Evolutionary conservation across 1,284 basidiomycete species (phyloP).

Genomic region (Heterobasidion occidentale): DNA sequence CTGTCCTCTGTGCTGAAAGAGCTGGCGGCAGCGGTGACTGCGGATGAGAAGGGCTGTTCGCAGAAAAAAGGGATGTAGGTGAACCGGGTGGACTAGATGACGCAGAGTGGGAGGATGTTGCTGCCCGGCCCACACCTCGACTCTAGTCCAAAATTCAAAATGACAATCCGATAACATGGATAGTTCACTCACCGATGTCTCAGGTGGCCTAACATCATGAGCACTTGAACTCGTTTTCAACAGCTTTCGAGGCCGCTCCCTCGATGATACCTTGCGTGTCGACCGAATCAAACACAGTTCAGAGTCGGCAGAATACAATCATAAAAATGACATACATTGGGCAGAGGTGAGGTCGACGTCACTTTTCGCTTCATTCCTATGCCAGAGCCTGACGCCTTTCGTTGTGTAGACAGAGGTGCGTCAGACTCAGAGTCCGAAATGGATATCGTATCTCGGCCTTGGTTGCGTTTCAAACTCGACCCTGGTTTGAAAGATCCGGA

Average conservation of each 20-base stretch:
- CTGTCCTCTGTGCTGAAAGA: not conserved
- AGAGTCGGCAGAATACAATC: not conserved
- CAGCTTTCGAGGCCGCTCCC: not conserved
- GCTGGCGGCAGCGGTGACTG: not conserved
- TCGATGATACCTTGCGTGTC: not conserved
- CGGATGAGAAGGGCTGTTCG: not conserved
- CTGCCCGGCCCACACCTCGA: not conserved
- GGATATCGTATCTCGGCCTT: too few species aligned
- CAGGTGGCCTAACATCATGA: not conserved
- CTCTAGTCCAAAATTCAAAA: not conserved
- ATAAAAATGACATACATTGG: not conserved
- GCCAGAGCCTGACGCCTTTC: not conserved
- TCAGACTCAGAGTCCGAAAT: not conserved
- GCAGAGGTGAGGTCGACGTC: not conserved
- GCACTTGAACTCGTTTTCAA: not conserved
- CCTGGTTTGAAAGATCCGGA: not conserved
- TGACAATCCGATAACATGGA: too few species aligned
- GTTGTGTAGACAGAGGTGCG: not conserved
- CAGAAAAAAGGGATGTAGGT: slow-evolving; percentile 2
- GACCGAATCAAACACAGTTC: not conserved
- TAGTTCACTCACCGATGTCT: not conserved
- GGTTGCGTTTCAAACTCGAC: not conserved
- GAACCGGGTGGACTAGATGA: not conserved
- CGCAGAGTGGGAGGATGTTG: not conserved
- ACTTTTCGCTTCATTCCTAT: not conserved